A percentile compares a stretch with the other conserved stretches of the same genome.
These are phyloP conservation scores for Russula abietina DNA, from an alignment of 768 basidiomycete species.

Conservation along the genomic window DNA sequence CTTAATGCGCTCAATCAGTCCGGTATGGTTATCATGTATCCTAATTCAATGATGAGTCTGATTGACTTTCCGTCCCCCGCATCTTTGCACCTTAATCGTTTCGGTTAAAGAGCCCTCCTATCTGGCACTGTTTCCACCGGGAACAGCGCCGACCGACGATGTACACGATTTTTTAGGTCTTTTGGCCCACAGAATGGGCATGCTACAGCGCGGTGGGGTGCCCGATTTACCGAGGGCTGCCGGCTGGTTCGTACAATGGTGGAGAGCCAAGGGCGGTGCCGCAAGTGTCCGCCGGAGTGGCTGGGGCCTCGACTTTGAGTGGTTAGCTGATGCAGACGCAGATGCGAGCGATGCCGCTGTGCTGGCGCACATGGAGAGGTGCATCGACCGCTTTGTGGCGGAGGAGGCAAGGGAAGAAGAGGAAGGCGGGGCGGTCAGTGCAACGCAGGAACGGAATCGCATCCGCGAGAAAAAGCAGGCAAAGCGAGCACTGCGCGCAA, in stretches of 20 bases:
- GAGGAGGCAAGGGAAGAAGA: slow-evolving; percentile 44
- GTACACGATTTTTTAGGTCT: slow-evolving; percentile 59
- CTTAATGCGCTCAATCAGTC: slow-evolving; percentile 72
- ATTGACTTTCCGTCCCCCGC: neutral
- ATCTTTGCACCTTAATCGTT: neutral
- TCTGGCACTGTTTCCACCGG: slow-evolving; percentile 51
- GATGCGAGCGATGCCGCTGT: slow-evolving; percentile 33
- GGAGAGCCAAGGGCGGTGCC: slow-evolving; percentile 67
- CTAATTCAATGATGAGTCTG: neutral
- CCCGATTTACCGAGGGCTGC: slow-evolving; percentile 68
- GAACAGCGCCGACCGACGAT: slow-evolving; percentile 52
- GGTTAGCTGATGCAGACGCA: slow-evolving; percentile 34
- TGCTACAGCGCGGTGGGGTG: slow-evolving; percentile 71
- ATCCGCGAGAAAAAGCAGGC: slow-evolving; percentile 38
- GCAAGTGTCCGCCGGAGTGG: slow-evolving; percentile 41
- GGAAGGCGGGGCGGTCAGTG: slow-evolving; percentile 54
- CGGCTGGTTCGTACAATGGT: slow-evolving; percentile 79
- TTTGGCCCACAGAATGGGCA: slow-evolving; percentile 72
- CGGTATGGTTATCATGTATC: slow-evolving; percentile 40
- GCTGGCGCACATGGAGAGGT: slow-evolving; percentile 63
- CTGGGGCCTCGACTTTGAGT: slow-evolving; percentile 85
- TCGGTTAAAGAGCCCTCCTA: slow-evolving; percentile 58
- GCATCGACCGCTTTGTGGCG: slow-evolving; percentile 52
- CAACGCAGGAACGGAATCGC: slow-evolving; percentile 66
- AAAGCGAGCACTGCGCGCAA: slow-evolving; percentile 34